phyloP scores from a whole-genome alignment of 805 yeast species.

The Yarrowia porcina region DNA sequence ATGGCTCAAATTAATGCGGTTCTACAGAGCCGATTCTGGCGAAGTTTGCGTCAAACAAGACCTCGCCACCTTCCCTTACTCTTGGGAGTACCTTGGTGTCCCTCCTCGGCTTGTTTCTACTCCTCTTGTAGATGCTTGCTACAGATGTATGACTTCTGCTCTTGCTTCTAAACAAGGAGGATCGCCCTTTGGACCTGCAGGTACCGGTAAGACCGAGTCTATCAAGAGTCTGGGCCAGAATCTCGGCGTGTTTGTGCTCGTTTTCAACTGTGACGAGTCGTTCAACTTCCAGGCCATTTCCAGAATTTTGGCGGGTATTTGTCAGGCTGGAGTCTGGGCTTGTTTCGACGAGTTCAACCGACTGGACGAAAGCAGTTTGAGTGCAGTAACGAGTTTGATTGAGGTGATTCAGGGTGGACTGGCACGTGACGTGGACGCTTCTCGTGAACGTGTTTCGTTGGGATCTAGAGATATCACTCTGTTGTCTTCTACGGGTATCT shows the following conservation, averaged over 20 bases:
- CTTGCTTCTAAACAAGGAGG: constrained; percentile 76
- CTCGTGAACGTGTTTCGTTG: background rate
- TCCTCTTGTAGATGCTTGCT: constrained; percentile 63
- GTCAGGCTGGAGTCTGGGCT: constrained; percentile 87
- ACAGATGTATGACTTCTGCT: constrained; percentile 69
- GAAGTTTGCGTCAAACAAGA: constrained; percentile 51
- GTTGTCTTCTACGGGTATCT: constrained; percentile 51
- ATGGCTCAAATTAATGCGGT: constrained; percentile 57
- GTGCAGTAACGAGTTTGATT: constrained; percentile 81
- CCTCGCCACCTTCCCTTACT: constrained; percentile 54
- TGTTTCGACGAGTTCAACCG: constrained; percentile 96
- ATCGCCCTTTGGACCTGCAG: constrained; percentile 93
- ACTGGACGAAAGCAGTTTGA: constrained; percentile 62
- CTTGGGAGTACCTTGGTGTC: constrained; percentile 78
- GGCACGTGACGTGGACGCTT: background rate
- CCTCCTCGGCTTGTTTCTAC: constrained; percentile 74
- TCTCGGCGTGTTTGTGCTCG: constrained; percentile 76
- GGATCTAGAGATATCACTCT: constrained; percentile 27
- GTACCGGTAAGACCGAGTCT: constrained; percentile 94
- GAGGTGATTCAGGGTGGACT: constrained; percentile 55
- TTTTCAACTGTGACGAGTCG: constrained; percentile 87
- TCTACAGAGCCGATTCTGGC: constrained; percentile 37
- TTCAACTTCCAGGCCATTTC: constrained; percentile 80
- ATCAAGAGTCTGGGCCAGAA: constrained; percentile 78
- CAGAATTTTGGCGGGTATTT: constrained; percentile 71